Percentiles rank a stretch among this genome's conserved stretches.
These are phyloP conservation scores for Suillus occidentalis DNA, from an alignment of 768 basidiomycete genomes.

Conservation along the genomic window DNA sequence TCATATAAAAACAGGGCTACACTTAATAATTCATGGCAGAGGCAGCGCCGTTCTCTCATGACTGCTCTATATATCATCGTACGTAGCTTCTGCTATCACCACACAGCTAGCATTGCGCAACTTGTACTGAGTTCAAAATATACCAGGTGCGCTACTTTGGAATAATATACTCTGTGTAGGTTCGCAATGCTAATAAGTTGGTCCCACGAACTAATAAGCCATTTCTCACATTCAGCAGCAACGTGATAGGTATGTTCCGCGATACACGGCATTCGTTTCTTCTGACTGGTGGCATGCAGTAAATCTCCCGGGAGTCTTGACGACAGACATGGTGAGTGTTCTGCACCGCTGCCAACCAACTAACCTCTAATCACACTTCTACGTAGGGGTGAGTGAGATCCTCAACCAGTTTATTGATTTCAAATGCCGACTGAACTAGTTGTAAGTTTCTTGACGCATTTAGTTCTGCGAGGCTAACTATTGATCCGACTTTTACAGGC, in stretches of 20 bases:
- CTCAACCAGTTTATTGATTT: not conserved
- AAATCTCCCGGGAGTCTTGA: not conserved
- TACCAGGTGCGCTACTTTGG: not conserved
- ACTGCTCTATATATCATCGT: not conserved
- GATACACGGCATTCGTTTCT: not conserved
- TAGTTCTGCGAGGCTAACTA: not conserved
- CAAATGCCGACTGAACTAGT: not conserved
- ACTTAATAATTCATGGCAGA: not conserved
- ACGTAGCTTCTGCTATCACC: not conserved
- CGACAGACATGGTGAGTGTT: not conserved
- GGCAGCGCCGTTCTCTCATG: not conserved
- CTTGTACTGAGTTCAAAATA: not conserved
- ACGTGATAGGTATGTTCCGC: not conserved
- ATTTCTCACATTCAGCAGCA: not conserved
- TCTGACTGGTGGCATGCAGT: not conserved
- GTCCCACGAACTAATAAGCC: not conserved
- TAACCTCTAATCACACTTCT: not conserved
- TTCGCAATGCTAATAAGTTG: not conserved
- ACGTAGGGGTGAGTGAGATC: not conserved
- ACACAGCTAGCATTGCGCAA: not conserved
- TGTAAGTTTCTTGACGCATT: not conserved
- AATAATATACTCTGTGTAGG: not conserved
- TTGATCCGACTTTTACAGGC: not conserved
- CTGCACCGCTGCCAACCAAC: not conserved
- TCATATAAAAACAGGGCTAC: not conserved